Evolutionary conservation across 805 yeast species (phyloP), one percentile per base, ranked within the genome.

Genomic region (Wickerhamomyces xylosicus): DNA sequence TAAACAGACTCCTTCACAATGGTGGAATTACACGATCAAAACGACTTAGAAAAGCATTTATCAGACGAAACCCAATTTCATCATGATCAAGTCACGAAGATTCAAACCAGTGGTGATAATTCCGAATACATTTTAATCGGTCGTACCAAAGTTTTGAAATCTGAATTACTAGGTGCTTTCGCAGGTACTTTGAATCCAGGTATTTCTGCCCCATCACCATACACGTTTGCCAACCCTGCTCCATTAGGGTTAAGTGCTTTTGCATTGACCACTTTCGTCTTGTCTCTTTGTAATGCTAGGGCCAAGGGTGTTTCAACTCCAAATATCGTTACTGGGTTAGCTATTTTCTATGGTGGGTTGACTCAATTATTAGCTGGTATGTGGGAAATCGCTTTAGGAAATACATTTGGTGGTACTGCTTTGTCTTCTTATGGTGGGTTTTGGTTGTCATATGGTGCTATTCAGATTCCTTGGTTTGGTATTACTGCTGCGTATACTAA

Each of bases 101-200:
- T 65, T 20, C 53, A 46, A 42, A 61, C 65, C 3, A 45, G 59
- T 5, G 71, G 70, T 16, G 62, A 56, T 3, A 80, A 77, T 49
- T 77, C 77, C 33, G 81, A 80, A 35, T 78, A 74, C 54, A 67
- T 85, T 41, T 74, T 66, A 45, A 72, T 85, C 47, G 95, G 95
- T 4, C 70, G 77, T 50, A 77, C 80, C 45, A 78, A 72, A 57
- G 85, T 80, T 44, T 66, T 74, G 40, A 73, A 69, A 48, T 57
- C 67, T 38, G 89, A 82, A 37, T 64, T 82, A 41, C 61, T 65
- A 38, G 59, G 59, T 19, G 90, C 90, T 2, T 82, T 82, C 47
- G 95, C 95, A 58, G 95, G 95, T 78, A 69, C 82, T 16, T 63
- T 83, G 55, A 77, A 78, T 47, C 85, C 92, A 19, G 90, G 85